Percentiles rank a stretch among this genome's conserved stretches.
These are phyloP conservation scores for Fusarium sterilihyphosum DNA, from an alignment of 2,329 filamentous ascomycete genomes.

Conservation along the genomic window DNA sequence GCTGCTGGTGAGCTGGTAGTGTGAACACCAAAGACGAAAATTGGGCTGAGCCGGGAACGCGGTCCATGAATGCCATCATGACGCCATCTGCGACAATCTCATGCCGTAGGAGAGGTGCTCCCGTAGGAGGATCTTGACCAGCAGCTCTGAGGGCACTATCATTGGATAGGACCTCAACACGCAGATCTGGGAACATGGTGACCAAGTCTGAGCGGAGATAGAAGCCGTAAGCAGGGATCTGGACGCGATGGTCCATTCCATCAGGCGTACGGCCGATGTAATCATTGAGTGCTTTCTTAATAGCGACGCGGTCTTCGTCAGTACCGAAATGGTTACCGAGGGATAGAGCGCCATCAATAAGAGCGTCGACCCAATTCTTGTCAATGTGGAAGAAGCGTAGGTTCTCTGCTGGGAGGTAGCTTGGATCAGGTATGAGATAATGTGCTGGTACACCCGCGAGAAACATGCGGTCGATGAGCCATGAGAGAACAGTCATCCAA, in stretches of 20 bases:
- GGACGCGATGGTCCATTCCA: constrained; percentile 20
- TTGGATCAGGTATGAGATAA: constrained; percentile 53
- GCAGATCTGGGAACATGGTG: constrained; percentile 51
- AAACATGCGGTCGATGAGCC: constrained; percentile 51
- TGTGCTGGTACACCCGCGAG: constrained; percentile 52
- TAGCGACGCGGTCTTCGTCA: constrained; percentile 43
- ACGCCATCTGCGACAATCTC: neutral
- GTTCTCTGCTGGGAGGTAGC: constrained; percentile 48
- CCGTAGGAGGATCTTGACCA: neutral
- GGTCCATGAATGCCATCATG: neutral
- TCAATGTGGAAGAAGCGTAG: constrained; percentile 59
- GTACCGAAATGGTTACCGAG: constrained; percentile 50
- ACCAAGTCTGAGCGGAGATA: constrained; percentile 51
- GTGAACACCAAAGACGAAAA: neutral
- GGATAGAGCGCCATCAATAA: constrained; percentile 56
- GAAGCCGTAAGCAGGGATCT: constrained; percentile 53
- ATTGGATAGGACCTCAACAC: neutral
- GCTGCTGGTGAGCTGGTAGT: neutral
- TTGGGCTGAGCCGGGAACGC: neutral
- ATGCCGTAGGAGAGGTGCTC: neutral
- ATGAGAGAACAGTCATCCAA: constrained; percentile 50
- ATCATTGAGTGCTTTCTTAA: constrained; percentile 45
- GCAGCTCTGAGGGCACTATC: neutral
- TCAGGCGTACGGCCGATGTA: constrained; percentile 37
- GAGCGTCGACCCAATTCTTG: constrained; percentile 52